phyloP scores from a whole-genome alignment of 1,139 yeast species.

The Pichia sp. region DNA sequence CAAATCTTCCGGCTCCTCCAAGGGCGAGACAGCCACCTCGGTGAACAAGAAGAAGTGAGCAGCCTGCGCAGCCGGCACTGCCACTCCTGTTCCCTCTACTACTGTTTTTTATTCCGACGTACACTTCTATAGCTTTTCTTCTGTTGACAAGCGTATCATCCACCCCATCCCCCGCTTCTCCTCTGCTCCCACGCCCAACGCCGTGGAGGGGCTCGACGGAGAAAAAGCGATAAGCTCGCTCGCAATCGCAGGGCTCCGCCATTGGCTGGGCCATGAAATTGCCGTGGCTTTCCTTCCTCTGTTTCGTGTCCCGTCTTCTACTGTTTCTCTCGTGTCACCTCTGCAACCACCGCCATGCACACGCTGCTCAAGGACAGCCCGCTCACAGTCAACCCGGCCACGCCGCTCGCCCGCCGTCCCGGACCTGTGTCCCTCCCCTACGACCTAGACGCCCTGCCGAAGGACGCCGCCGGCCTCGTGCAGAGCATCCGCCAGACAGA shows the following conservation, averaged over 20 bases:
- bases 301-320: no score
- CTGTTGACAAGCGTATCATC: no score
- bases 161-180: not conserved
- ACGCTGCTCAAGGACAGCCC: conserved; percentile 15
- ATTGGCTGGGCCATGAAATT: not conserved
- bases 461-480: not conserved
- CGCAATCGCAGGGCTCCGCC: not conserved
- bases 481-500: not conserved
- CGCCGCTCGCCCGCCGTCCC: conserved; percentile 18
- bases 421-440: conserved; percentile 27
- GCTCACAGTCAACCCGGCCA: conserved; percentile 26
- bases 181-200: not conserved
- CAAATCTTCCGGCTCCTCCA: conserved; percentile 4
- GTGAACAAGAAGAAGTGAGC: conserved; percentile 6
- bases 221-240: not conserved
- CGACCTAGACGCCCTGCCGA: conserved; percentile 24
- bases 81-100: not conserved
- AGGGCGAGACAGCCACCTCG: conserved; percentile 10
- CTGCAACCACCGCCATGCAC: not conserved
- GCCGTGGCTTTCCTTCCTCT: no score
- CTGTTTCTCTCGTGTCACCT: no score
- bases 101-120: not conserved
- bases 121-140: no score
- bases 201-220: not conserved
- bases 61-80: not conserved